Conservation (phyloP, 306 rosid genomes). For the Acmispon strigosus region DNA sequence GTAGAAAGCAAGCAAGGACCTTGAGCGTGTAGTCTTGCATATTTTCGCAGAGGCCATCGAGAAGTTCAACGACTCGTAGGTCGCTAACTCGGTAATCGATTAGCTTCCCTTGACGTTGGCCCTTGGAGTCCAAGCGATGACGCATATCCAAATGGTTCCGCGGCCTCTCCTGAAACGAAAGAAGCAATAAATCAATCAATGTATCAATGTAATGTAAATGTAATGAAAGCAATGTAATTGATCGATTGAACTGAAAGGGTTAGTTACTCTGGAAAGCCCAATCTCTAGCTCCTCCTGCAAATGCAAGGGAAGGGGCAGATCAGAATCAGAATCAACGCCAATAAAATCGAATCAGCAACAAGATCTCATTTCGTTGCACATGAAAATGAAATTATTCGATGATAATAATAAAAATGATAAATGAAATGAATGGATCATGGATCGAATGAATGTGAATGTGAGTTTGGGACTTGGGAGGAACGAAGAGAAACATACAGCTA, state of each 20-base stretch:
- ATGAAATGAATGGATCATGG: not conserved
- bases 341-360: not conserved
- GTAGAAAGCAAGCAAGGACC: conserved; percentile 30
- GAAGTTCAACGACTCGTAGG: conserved; percentile 86
- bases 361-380: not conserved
- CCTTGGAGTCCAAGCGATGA: conserved; percentile 88
- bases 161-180: conserved; percentile 69
- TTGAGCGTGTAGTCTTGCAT: conserved; percentile 87
- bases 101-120: conserved; percentile 86
- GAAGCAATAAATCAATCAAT: not conserved
- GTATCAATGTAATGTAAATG: not conserved
- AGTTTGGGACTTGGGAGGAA: not conserved
- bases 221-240: not conserved
- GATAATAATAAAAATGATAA: not conserved
- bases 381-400: not conserved
- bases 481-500: conserved; percentile 45
- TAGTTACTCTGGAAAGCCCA: conserved; percentile 78
- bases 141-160: conserved; percentile 98
- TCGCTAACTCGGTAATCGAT: conserved; percentile 96
- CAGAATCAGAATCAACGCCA: not conserved
- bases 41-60: conserved; percentile 89
- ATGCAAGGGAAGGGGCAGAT: conserved; percentile 16
- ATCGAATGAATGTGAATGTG: no score
- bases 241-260: not conserved
- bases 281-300: conserved; percentile 82